Percentiles rank a stretch among this genome's conserved stretches.
Evolutionary conservation across 352 stramenopile species (phyloP).

Genomic region (Phytophthora multivora): DNA sequence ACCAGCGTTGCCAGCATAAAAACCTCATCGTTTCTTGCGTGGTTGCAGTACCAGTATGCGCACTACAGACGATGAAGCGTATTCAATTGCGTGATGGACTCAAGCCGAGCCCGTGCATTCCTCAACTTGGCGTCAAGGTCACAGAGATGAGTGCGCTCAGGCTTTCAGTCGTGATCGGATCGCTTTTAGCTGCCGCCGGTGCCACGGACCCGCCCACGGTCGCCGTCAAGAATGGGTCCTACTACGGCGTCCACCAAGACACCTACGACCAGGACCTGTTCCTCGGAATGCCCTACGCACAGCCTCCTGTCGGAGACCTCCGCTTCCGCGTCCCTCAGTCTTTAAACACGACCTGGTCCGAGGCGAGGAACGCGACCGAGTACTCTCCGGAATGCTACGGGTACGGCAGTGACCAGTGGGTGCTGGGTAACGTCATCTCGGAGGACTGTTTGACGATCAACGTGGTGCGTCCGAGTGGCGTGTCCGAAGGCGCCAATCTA

Average conservation of each 20-base stretch:
- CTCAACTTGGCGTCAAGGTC: neutral
- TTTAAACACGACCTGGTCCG: conserved; percentile 22
- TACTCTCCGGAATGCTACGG: conserved; percentile 45
- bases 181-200: neutral
- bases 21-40: no score
- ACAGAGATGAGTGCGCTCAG: conserved; percentile 3
- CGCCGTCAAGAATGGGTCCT: conserved; percentile 34
- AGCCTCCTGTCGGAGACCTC: conserved; percentile 20
- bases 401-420: conserved; percentile 31
- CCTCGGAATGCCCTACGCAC: conserved; percentile 36
- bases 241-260: conserved; percentile 30
- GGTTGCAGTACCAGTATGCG: no score
- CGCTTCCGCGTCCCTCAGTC: conserved; percentile 22
- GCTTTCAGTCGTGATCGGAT: neutral
- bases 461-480: conserved; percentile 34
- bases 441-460: conserved; percentile 31
- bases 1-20: no score
- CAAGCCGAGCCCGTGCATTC: no score
- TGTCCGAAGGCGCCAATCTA: conserved; percentile 13
- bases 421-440: conserved; percentile 24
- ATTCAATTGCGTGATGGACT: no score
- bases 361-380: conserved; percentile 35
- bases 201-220: conserved; percentile 11
- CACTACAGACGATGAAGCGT: no score
- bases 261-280: conserved; percentile 37